Base-by-base conservation (phyloP, 1,284 basidiomycete species). In the Marasmius sp. region DNA sequence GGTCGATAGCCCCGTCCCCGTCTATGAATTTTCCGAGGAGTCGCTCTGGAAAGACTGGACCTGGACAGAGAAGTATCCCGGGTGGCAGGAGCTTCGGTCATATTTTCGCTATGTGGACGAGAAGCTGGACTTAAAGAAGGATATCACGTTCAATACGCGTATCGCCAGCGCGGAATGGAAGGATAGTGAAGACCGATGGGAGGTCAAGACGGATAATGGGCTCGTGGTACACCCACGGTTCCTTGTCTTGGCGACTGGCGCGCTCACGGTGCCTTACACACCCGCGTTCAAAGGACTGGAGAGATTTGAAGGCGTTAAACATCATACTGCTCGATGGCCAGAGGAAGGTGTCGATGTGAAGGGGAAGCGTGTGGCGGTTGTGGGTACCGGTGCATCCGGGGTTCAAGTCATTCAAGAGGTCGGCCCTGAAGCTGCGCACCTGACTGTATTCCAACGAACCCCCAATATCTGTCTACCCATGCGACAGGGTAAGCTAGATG, bases 401-500 rank as follows among this genome's bases (percentile, higher is more conserved):
- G 67, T 71, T 7, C 70, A 70, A 58, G 36, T 70, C 7, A 66
- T 69, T 47, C 70, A 71, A 55, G 69, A 66, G 55, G 54, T 50
- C 7, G 69, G 65, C 1, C 65, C 66, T 2, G 48, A 64, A 2
- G 66, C 61, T 5, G 38, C 56, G 3, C 66, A 70, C 51, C 65
- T 71, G 45, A 70, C 70, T 7, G 66, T 70, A 36, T 71, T 71
- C 63, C 70, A 71, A 57, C 70, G 70, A 12, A 69, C 67, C 3
- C 67, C 68, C 1, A 68, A 69, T 33, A 51, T 69, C 36, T 62
- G 66, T 3, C 22, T 70, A 37, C 68, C 68, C 5, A 65, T 69
- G 67, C 38, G 39, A 18, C 69, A 70, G 58, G 22, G 63, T 51
- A 47, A 58, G 34, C 27, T 68, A 16, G 58, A 58, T 45, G 51